A percentile compares a stretch with the other conserved stretches of the same genome.
Conservation (phyloP, 2,329 filamentous ascomycete species). For the Huntiella omanensis region DNA sequence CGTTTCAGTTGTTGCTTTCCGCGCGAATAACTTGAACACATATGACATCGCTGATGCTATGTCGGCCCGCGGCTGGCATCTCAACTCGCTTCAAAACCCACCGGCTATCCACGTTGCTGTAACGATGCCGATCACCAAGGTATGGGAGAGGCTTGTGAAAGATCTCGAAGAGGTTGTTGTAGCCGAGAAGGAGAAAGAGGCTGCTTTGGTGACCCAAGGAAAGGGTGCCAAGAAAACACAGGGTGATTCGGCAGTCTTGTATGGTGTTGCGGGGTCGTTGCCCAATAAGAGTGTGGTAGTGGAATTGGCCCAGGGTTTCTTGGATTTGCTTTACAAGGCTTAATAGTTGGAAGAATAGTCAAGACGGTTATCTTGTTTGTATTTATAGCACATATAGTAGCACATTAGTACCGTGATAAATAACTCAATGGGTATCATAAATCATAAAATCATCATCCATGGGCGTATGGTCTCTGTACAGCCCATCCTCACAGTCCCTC, state of each 20-base stretch:
- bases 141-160: conserved; percentile 57
- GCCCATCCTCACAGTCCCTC: not conserved
- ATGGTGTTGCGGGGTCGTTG: conserved; percentile 84
- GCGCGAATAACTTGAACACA: conserved; percentile 64
- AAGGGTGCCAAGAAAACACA: conserved; percentile 45
- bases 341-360: conserved; percentile 21
- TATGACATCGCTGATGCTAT: conserved; percentile 91
- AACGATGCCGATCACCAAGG: conserved; percentile 66
- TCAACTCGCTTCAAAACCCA: conserved; percentile 83
- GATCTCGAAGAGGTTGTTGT: conserved; percentile 52
- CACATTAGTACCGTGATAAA: not conserved
- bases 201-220: conserved; percentile 50
- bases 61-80: conserved; percentile 72
- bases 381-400: not conserved
- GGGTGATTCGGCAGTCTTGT: conserved; percentile 72
- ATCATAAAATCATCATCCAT: not conserved
- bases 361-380: not conserved
- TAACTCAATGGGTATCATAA: conserved; percentile 2
- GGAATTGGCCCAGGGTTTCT: conserved; percentile 73
- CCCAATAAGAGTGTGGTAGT: conserved; percentile 92
- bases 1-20: conserved; percentile 80
- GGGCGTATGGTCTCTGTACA: no score
- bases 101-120: conserved; percentile 89
- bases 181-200: conserved; percentile 64
- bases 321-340: conserved; percentile 84